Conservation (phyloP, 2,329 filamentous ascomycete genomes). For the Cercospora nicotianae region DNA sequence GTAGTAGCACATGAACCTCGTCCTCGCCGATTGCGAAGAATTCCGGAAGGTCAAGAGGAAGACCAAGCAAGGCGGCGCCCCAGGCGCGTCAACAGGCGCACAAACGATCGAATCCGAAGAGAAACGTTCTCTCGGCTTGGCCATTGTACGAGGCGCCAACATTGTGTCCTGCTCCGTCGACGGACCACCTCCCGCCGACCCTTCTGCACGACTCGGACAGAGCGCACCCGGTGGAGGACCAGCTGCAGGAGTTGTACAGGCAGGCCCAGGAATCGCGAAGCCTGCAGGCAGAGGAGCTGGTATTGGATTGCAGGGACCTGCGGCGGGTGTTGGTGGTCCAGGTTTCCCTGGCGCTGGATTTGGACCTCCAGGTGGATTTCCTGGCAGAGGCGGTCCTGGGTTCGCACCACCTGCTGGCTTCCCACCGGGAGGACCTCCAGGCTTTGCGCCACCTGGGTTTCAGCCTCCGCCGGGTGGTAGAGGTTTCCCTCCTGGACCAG, state of each 20-base stretch:
- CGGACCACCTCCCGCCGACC: slow-evolving; percentile 91
- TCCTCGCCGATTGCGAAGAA: slow-evolving; percentile 97
- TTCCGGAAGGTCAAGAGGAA: slow-evolving; percentile 89
- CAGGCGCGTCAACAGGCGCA: slow-evolving; percentile 54
- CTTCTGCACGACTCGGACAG: slow-evolving; percentile 82
- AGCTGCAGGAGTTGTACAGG: slow-evolving; percentile 66
- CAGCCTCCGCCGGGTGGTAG: slow-evolving; percentile 58
- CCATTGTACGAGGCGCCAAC: slow-evolving; percentile 90
- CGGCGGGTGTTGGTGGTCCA: slow-evolving; percentile 79
- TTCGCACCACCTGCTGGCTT: slow-evolving; percentile 27
- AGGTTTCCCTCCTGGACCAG: slow-evolving; percentile 35
- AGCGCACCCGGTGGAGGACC: slow-evolving; percentile 63
- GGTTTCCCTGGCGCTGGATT: slow-evolving; percentile 59
- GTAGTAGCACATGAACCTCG: slow-evolving; percentile 92
- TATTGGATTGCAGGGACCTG: slow-evolving; percentile 82
- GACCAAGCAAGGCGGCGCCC: slow-evolving; percentile 70
- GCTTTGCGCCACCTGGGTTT: slow-evolving; percentile 59
- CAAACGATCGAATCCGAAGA: slow-evolving; percentile 81
- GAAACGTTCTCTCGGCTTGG: slow-evolving; percentile 93
- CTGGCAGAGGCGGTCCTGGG: slow-evolving; percentile 40
- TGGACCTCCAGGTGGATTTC: slow-evolving; percentile 37
- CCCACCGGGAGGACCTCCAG: slow-evolving; percentile 36
- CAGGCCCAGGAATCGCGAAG: slow-evolving; percentile 86
- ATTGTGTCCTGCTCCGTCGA: slow-evolving; percentile 95
- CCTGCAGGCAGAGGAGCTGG: slow-evolving; percentile 79